Evolutionary conservation across 305 asterid species (phyloP).

Genomic region (Rubia tinctorum): DNA sequence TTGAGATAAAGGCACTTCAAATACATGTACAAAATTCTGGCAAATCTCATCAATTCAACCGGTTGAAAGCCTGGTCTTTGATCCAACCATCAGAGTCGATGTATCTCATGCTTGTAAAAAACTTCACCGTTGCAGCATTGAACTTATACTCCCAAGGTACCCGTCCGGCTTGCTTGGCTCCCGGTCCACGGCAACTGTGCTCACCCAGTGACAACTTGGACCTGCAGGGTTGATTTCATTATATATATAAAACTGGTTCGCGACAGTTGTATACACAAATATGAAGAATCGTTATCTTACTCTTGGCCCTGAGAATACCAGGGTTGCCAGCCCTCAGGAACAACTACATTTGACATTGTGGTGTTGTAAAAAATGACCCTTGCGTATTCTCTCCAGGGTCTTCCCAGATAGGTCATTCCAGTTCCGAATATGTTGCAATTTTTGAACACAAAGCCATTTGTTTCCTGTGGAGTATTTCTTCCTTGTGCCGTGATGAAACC

Average conservation of each 20-base stretch:
- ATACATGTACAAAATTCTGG: neutral
- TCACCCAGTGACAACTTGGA: slow-evolving; percentile 51
- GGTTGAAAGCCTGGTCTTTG: slow-evolving; percentile 18
- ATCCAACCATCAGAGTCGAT: slow-evolving; percentile 69
- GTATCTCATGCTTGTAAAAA: slow-evolving; percentile 41
- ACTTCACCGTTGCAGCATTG: slow-evolving; percentile 16
- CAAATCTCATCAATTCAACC: neutral
- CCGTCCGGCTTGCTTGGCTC: slow-evolving; percentile 43
- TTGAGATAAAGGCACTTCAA: neutral
- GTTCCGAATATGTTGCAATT: slow-evolving; percentile 41
- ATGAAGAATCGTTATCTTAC: slow-evolving; percentile 31
- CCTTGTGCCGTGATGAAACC: slow-evolving; percentile 82
- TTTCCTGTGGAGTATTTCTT: slow-evolving; percentile 31
- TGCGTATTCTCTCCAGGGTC: slow-evolving; percentile 75
- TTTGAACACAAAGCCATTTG: slow-evolving; percentile 60
- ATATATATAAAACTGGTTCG: neutral
- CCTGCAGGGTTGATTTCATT: slow-evolving; percentile 28
- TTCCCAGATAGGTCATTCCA: slow-evolving; percentile 55
- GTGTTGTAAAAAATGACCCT: slow-evolving; percentile 57
- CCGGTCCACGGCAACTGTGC: slow-evolving; percentile 47
- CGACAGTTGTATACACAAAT: neutral
- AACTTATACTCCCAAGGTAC: slow-evolving; percentile 57
- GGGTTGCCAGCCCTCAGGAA: slow-evolving; percentile 60
- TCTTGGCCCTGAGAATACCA: slow-evolving; percentile 42
- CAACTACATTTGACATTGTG: slow-evolving; percentile 39